phyloP scores from a whole-genome alignment of 148 eudicot genomes.

The Vaccinium macrocarpon region DNA sequence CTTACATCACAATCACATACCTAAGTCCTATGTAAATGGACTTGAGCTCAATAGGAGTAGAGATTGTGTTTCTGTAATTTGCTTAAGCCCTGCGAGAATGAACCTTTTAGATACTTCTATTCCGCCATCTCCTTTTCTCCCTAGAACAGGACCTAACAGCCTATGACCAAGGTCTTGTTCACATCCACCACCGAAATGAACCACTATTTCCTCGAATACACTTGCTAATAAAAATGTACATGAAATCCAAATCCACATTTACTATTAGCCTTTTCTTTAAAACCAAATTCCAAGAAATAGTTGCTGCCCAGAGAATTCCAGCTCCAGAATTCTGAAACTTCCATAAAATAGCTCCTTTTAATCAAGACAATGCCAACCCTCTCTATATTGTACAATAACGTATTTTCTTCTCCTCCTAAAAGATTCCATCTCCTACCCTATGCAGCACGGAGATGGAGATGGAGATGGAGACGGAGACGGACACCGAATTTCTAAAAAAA shows the following conservation, averaged over 20 bases:
- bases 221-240: not conserved
- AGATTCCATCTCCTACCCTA: not conserved
- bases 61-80: not conserved
- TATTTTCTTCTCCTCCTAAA: too few relatives aligned
- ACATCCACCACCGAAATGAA: not conserved
- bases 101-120: not conserved
- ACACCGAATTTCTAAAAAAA: too few relatives aligned
- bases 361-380: too few relatives aligned
- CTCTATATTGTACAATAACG: too few relatives aligned
- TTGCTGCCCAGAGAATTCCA: not conserved
- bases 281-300: not conserved
- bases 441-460: too few relatives aligned
- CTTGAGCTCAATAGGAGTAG: not conserved
- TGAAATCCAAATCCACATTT: not conserved
- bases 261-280: not conserved
- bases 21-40: not conserved
- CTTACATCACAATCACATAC: not conserved
- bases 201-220: not conserved
- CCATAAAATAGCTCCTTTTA: too few relatives aligned
- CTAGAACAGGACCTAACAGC: not conserved
- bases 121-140: not conserved
- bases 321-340: too few relatives aligned
- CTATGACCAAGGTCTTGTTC: not conserved
- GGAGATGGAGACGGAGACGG: too few relatives aligned
- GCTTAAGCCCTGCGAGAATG: not conserved